Evolutionary conservation across 805 yeast species (phyloP), one percentile per base, ranked within the genome.

Genomic region (Nakazawaea ernobii): DNA sequence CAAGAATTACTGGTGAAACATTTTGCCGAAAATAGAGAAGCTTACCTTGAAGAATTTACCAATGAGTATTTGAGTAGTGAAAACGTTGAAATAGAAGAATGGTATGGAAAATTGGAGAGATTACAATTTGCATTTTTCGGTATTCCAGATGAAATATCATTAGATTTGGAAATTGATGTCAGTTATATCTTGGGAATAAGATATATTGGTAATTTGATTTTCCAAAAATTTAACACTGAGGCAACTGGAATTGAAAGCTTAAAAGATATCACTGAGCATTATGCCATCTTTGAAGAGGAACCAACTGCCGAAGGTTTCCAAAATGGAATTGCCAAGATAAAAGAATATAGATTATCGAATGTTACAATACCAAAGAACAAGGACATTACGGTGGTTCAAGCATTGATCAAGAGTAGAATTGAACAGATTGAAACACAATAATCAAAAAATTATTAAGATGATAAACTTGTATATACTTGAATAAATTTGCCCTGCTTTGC

Each of bases 101-200:
- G 78, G 63, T 80, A 79, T 59, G 89, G 82, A 46, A 80, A 80
- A 58, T 70, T 91, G 49, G 82, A 80, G 49, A 80, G 98, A 60
- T 74, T 90, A 56, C 95, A 87, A 63, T 79, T 73, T 55, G 91
- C 95, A 0, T 63, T 89, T 28, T 91, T 82, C 59, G 97, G 97
- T n/a, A 85, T 90, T 48, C 80, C 81, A 50, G 88, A 86, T 28
- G 80, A 79, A 46, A 69, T 77, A 48, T 71, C 80, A 41, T 82
- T 75, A 47, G 79, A 79, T 46, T 75, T 82, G 54, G 62, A 66
- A 14, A 80, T 82, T 11, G 85, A 84, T 58, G 67, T 72, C 43
- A 69, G 73, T 49, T 84, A 85, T 44, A 68, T 80, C 27, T 69
- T 77, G 46, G 97, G 97, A 24, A 70, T 91, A 38, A 70, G 78